A percentile compares a stretch with the other conserved stretches of the same genome.
Evolutionary conservation across 176 grass and related monocot genomes (phyloP).

Genomic region (Raddia guianensis): DNA sequence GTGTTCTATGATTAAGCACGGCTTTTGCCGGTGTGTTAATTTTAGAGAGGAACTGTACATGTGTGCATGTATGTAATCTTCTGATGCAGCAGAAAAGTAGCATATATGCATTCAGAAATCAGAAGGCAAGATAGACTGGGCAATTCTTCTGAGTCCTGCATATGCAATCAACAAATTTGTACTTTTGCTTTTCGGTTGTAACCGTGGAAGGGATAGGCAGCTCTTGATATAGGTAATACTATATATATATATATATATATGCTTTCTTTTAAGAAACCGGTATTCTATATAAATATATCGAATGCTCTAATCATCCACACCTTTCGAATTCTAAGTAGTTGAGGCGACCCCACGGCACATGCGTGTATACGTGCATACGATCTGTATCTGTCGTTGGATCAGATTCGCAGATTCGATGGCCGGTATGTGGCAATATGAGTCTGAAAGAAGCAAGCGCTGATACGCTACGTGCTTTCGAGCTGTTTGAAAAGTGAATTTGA

Average conservation of each 20-base stretch:
- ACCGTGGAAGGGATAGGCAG: not conserved
- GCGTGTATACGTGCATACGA: conserved; percentile 16
- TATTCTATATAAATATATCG: not conserved
- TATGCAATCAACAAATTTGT: not conserved
- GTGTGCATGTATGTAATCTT: not conserved
- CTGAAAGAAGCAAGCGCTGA: conserved; percentile 22
- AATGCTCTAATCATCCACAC: conserved; percentile 11
- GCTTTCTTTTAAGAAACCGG: conserved; percentile 19
- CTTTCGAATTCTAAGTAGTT: conserved; percentile 32
- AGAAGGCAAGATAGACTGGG: not conserved
- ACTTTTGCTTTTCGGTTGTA: conserved; percentile 9
- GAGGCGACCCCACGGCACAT: conserved; percentile 33
- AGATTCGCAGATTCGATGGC: conserved; percentile 48
- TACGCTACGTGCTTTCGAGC: not conserved
- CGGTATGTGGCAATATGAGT: conserved; percentile 2
- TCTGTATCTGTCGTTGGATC: conserved; percentile 36
- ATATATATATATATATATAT: not conserved
- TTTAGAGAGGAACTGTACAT: conserved; percentile 28
- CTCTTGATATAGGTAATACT: not conserved
- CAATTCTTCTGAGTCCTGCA: not conserved
- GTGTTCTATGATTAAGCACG: conserved; percentile 22
- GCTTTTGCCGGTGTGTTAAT: not conserved
- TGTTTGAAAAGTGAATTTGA: not conserved
- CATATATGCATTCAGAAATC: not conserved
- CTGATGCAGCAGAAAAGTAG: not conserved